Conservation (phyloP, 106 monocot genomes). For the Dendrobium officinale region DNA sequence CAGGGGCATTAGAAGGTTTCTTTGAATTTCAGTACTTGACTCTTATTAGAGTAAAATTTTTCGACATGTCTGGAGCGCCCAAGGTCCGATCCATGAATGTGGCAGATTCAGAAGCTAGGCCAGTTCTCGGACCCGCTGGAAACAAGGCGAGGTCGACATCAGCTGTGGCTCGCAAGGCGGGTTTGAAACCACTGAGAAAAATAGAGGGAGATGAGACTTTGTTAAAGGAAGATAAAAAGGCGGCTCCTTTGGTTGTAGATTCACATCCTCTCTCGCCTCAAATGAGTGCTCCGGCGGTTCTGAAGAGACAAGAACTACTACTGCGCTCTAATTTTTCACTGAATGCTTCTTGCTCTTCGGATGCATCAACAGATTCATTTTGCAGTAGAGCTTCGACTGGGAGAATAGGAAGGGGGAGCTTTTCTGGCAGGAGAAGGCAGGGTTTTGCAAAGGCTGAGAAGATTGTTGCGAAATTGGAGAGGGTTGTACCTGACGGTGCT, state of each 20-base stretch:
- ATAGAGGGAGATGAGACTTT: constrained; percentile 3
- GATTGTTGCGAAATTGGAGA: constrained; percentile 28
- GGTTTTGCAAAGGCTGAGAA: constrained; percentile 27
- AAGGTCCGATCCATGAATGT: constrained; percentile 48
- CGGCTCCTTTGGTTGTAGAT: background rate
- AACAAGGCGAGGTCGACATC: constrained; percentile 35
- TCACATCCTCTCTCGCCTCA: constrained; percentile 3
- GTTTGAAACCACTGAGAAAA: constrained; percentile 33
- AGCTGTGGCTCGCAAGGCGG: constrained; percentile 15
- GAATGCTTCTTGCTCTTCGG: constrained; percentile 88
- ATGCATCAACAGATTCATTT: constrained; percentile 73
- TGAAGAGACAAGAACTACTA: constrained; percentile 59
- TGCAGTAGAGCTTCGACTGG: constrained; percentile 81
- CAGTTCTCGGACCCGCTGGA: constrained; percentile 53
- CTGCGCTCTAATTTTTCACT: constrained; percentile 66
- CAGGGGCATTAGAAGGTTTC: background rate
- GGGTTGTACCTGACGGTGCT: constrained; percentile 23
- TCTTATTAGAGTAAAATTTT: background rate
- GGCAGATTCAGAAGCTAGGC: constrained; percentile 34
- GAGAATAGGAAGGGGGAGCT: constrained; percentile 40
- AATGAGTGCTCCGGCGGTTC: constrained; percentile 24
- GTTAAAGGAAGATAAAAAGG: constrained; percentile 24
- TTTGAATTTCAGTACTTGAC: background rate
- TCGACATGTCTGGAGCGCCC: constrained; percentile 48
- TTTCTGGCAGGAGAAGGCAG: constrained; percentile 27